Conservation (phyloP, 2,329 filamentous ascomycete genomes). For the Neurospora crassa region DNA sequence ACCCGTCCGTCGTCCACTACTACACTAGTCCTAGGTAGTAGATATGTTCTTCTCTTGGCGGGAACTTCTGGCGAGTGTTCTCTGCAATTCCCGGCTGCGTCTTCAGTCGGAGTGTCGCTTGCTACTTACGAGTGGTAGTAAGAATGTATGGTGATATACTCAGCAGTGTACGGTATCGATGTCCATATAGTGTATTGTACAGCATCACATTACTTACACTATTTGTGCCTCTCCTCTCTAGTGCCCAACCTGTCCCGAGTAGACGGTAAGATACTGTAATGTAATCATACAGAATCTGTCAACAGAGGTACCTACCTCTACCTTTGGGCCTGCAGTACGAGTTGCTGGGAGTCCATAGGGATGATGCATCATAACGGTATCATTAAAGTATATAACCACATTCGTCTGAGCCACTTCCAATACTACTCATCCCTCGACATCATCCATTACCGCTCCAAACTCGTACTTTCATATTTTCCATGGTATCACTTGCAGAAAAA, state of each 20-base stretch:
- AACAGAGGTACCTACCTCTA: too few relatives aligned
- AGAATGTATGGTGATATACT: not conserved
- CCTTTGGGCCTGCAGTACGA: too few relatives aligned
- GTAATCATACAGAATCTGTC: too few relatives aligned
- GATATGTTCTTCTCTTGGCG: not conserved
- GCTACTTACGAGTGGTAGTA: not conserved
- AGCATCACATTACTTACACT: too few relatives aligned
- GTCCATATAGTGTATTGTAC: too few relatives aligned
- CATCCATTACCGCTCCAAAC: not conserved
- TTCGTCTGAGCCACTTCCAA: not conserved
- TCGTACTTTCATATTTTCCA: not conserved
- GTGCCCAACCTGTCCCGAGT: too few relatives aligned
- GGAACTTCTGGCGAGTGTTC: not conserved
- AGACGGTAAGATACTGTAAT: too few relatives aligned
- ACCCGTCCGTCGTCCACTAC: not conserved
- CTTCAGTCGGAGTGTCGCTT: not conserved
- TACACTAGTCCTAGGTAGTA: too few relatives aligned
- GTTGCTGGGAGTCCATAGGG: too few relatives aligned
- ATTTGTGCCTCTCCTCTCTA: too few relatives aligned
- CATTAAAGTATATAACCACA: too few relatives aligned
- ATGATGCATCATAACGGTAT: too few relatives aligned
- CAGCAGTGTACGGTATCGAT: not conserved
- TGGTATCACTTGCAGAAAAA: not conserved
- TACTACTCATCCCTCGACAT: not conserved
- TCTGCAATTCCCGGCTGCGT: not conserved